phyloP scores from a whole-genome alignment of 306 rosid genomes.

The Dalbergia oliveri region DNA sequence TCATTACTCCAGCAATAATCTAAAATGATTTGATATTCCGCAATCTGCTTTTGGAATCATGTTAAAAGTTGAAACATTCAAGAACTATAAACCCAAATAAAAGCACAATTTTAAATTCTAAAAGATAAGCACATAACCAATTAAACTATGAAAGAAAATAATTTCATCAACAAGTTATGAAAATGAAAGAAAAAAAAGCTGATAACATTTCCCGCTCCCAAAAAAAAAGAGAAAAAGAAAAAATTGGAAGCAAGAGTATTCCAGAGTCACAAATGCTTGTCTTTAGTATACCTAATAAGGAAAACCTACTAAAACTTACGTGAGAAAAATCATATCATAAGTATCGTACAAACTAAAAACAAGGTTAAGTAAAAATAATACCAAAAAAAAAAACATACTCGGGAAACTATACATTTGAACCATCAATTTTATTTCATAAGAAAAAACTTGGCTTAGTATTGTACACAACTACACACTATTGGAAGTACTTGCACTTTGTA shows the following conservation, averaged over 20 bases:
- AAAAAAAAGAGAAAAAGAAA: background rate
- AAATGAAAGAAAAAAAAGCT: background rate
- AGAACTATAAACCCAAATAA: background rate
- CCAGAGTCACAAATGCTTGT: background rate
- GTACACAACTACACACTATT: no score
- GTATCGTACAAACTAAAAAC: background rate
- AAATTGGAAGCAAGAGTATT: background rate
- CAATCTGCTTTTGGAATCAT: background rate
- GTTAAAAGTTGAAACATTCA: background rate
- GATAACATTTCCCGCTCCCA: background rate
- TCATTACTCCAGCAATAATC: background rate
- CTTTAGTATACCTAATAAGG: no score
- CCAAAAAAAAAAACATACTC: no score
- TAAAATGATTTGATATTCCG: background rate
- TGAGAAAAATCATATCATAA: no score
- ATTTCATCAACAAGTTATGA: background rate
- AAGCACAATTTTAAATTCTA: background rate
- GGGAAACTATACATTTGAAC: no score
- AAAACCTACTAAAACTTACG: no score
- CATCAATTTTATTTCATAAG: no score
- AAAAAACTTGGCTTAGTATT: no score
- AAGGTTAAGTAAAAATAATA: no score
- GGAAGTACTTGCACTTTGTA: no score
- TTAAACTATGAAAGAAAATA: slow-evolving; percentile 1
- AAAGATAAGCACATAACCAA: background rate